A percentile compares a stretch with the other conserved stretches of the same genome.
Evolutionary conservation across 306 rosid species (phyloP).

Genomic region (Trichosanthes truncata): DNA sequence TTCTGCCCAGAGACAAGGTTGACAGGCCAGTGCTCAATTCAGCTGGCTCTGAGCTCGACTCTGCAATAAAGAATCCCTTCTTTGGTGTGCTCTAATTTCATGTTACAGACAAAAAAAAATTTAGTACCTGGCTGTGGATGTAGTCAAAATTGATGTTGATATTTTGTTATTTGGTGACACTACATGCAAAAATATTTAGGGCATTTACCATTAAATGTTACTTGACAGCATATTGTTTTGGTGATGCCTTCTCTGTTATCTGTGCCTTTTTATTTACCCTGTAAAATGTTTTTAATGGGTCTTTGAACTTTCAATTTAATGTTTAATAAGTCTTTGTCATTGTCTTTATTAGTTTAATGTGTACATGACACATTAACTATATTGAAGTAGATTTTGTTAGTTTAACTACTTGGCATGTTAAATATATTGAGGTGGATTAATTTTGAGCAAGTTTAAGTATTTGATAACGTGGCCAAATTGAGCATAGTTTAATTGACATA

Average conservation of each 20-base stretch:
- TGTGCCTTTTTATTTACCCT: background rate
- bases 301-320: too few species aligned
- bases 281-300: too few species aligned
- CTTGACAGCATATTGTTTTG: background rate
- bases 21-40: conserved; percentile 63
- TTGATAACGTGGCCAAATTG: too few species aligned
- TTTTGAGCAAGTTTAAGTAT: too few species aligned
- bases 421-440: too few species aligned
- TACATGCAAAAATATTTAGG: background rate
- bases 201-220: background rate
- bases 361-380: too few species aligned
- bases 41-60: conserved; percentile 80
- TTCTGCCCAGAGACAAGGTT: conserved; percentile 66
- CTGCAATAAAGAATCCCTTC: conserved; percentile 91
- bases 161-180: background rate
- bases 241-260: background rate
- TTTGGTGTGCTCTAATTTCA: conserved; percentile 32
- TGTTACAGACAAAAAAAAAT: background rate
- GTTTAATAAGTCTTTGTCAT: too few species aligned
- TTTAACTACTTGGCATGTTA: too few species aligned
- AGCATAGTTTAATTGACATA: too few species aligned
- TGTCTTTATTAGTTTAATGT: too few species aligned
- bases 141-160: conserved; percentile 1
- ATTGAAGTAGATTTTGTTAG: too few species aligned
- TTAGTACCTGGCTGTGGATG: background rate